Evolutionary conservation across 345 rosid species (phyloP).

Genomic region (Isatis tinctoria): DNA sequence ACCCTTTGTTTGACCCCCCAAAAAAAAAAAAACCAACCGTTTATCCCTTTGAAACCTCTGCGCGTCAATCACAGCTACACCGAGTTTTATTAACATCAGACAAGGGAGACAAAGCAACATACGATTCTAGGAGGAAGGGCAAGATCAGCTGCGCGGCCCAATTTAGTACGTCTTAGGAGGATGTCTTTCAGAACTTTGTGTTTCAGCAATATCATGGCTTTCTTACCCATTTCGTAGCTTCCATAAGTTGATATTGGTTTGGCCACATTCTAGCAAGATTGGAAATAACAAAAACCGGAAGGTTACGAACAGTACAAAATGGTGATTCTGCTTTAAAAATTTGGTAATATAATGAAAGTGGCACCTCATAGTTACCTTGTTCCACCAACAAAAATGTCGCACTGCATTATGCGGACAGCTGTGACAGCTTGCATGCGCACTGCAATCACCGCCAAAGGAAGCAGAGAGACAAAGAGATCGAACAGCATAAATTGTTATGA

Average conservation of each 20-base stretch:
- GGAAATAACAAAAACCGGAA: background rate
- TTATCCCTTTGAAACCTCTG: too few species aligned
- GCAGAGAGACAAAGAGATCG: background rate
- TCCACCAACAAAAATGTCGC: constrained; percentile 99
- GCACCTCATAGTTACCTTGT: constrained; percentile 54
- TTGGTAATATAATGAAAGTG: background rate
- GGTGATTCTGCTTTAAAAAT: background rate
- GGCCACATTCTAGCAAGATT: constrained; percentile 57
- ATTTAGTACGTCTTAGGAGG: constrained; percentile 84
- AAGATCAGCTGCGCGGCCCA: constrained; percentile 96
- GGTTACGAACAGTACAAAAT: background rate
- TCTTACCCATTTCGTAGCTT: constrained; percentile 39
- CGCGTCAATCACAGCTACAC: too few species aligned
- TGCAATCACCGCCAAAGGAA: constrained; percentile 26
- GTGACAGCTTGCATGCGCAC: constrained; percentile 51
- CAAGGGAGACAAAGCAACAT: constrained; percentile 29
- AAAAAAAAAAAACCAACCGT: too few species aligned
- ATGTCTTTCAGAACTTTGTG: constrained; percentile 70
- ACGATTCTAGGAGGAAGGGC: constrained; percentile 97
- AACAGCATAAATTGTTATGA: background rate
- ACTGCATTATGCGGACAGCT: constrained; percentile 77
- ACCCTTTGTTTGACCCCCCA: too few species aligned
- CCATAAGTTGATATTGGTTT: constrained; percentile 63
- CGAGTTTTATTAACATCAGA: background rate
- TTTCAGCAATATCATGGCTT: constrained; percentile 91